A percentile compares a stretch with the other conserved stretches of the same genome.
These are phyloP conservation scores for Fusarium sp. DNA, from an alignment of 2,329 filamentous ascomycete genomes.

Conservation along the genomic window DNA sequence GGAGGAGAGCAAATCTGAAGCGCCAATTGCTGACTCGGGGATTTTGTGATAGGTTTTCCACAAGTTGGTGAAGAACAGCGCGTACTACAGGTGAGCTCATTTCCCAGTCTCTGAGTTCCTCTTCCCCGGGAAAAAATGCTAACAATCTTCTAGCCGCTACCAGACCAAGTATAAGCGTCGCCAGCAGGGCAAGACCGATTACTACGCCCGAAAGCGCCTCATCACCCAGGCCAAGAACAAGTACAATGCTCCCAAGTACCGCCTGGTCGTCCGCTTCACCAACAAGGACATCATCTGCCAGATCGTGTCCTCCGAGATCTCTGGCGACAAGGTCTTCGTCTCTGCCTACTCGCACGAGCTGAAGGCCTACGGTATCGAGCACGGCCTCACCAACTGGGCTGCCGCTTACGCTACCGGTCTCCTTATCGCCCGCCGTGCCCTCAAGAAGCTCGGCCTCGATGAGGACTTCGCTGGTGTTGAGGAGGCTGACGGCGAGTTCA, in stretches of 20 bases:
- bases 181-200: conserved; percentile 97
- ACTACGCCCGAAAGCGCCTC: conserved; percentile 99
- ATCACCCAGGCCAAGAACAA: conserved; percentile 99
- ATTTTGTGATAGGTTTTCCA: conserved; percentile 78
- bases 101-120: neutral
- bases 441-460: conserved; percentile 96
- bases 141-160: conserved; percentile 77
- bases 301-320: conserved; percentile 96
- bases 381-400: conserved; percentile 99
- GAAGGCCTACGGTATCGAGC: conserved; percentile 94
- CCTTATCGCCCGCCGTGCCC: conserved; percentile 93
- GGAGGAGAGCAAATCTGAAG: conserved; percentile 80
- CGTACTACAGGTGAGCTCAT: conserved; percentile 92
- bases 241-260: conserved; percentile 99
- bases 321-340: conserved; percentile 95
- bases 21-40: conserved; percentile 99
- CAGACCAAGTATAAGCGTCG: conserved; percentile 99
- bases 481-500: conserved; percentile 96
- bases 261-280: conserved; percentile 98
- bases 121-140: conserved; percentile 30
- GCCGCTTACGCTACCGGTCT: conserved; percentile 97
- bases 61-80: conserved; percentile 97
- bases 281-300: conserved; percentile 99
- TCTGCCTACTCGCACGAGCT: conserved; percentile 98
- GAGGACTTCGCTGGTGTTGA: conserved; percentile 95